Percentiles rank a stretch among this genome's conserved stretches.
Evolutionary conservation across 768 basidiomycete genomes (phyloP).

Genomic region (Boletus rufocinnamomeus): DNA sequence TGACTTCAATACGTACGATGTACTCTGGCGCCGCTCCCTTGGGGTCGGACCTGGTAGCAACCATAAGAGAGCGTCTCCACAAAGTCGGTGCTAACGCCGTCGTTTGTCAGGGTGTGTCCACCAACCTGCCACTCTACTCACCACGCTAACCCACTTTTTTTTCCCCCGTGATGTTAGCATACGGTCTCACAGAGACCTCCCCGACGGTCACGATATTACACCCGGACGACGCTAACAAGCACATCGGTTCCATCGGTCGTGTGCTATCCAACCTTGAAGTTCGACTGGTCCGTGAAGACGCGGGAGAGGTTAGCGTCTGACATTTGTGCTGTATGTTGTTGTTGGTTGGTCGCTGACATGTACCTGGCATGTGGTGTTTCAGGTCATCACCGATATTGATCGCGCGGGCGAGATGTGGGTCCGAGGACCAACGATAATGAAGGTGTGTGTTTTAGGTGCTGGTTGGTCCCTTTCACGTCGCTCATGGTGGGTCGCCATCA

Average conservation of each 20-base stretch:
- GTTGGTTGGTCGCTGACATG: not conserved
- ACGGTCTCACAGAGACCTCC: conserved; percentile 82
- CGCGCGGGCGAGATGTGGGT: conserved; percentile 82
- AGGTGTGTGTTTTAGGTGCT: conserved; percentile 42
- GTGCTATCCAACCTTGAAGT: conserved; percentile 78
- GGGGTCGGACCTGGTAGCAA: conserved; percentile 57
- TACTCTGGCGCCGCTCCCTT: conserved; percentile 84
- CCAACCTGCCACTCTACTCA: no score
- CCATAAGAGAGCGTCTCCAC: conserved; percentile 43
- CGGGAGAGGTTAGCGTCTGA: conserved; percentile 40
- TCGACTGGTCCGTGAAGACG: conserved; percentile 65
- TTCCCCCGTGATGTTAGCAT: conserved; percentile 48
- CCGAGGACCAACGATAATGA: conserved; percentile 78
- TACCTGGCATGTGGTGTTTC: not conserved
- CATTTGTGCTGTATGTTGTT: no score
- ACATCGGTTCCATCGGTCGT: conserved; percentile 66
- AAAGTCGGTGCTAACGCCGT: conserved; percentile 42
- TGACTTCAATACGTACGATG: conserved; percentile 57
- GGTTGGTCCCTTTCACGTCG: not conserved
- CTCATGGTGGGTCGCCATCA: conserved; percentile 22
- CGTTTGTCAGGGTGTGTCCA: conserved; percentile 53
- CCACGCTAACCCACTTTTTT: not conserved
- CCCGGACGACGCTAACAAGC: conserved; percentile 41
- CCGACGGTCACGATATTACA: conserved; percentile 66
- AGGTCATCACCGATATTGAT: conserved; percentile 31